These are phyloP conservation scores for Candida nemodendra DNA, from an alignment of 805 yeast genomes.

Conservation along the genomic window DNA sequence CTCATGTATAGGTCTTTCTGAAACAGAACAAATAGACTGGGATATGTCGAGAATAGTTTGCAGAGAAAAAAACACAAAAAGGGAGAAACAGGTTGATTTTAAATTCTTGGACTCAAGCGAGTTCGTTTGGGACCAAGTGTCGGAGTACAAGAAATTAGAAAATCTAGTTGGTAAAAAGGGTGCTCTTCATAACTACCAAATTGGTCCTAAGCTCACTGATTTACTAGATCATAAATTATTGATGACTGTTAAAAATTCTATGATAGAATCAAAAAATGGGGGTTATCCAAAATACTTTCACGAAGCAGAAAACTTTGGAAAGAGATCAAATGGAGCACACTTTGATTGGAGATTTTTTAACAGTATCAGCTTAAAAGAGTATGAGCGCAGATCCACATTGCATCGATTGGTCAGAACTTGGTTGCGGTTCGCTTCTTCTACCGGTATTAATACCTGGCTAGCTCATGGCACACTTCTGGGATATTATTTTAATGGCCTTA, in stretches of 20 bases:
- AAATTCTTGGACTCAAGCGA: slow-evolving; percentile 7
- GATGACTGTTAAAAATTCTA: slow-evolving; percentile 5
- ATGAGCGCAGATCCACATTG: slow-evolving; percentile 29
- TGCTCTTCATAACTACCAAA: neutral
- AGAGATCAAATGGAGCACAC: slow-evolving; percentile 38
- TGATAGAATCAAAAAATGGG: slow-evolving; percentile 1
- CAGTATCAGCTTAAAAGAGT: slow-evolving; percentile 20
- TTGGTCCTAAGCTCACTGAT: slow-evolving; percentile 3
- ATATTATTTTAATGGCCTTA: slow-evolving; percentile 59
- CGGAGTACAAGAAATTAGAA: neutral
- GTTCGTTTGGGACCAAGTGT: slow-evolving; percentile 9
- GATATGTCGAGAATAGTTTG: slow-evolving; percentile 10
- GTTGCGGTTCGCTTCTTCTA: slow-evolving; percentile 46
- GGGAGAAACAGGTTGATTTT: neutral
- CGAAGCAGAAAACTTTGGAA: slow-evolving; percentile 37
- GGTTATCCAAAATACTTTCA: slow-evolving; percentile 37
- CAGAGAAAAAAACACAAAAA: neutral
- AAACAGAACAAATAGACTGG: slow-evolving; percentile 1
- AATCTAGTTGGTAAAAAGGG: neutral
- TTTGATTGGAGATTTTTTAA: slow-evolving; percentile 47
- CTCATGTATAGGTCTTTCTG: neutral
- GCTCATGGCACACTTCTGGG: slow-evolving; percentile 64
- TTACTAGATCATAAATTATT: slow-evolving; percentile 11
- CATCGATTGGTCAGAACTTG: slow-evolving; percentile 54
- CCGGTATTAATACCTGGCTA: slow-evolving; percentile 54